Conservation (phyloP, 257 asterid species). For the Solanum gracilifrons region DNA sequence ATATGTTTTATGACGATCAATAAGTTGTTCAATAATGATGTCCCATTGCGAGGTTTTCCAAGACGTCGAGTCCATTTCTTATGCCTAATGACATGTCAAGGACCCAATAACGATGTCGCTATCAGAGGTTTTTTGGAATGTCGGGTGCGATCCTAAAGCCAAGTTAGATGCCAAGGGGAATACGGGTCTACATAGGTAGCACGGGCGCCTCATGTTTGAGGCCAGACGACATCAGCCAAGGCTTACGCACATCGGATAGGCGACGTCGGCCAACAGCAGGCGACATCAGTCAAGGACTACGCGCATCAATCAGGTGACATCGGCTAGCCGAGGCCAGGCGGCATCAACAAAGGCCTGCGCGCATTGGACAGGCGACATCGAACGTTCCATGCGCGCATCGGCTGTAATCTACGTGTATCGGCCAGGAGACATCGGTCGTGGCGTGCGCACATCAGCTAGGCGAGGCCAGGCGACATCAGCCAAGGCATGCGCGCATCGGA, state of each 20-base stretch:
- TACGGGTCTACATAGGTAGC: background rate
- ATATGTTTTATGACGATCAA: background rate
- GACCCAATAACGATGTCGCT: background rate
- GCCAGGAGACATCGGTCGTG: background rate
- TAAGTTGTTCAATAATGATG: background rate
- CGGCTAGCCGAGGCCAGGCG: background rate
- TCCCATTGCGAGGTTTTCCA: background rate
- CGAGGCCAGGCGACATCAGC: too few species aligned
- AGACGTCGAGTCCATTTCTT: background rate
- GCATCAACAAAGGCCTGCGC: too few species aligned
- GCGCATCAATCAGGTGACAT: background rate
- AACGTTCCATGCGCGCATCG: too few species aligned
- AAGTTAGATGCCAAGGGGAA: background rate
- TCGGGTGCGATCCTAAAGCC: background rate
- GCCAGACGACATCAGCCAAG: background rate
- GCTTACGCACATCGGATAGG: rapidly evolving
- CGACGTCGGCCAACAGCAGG: too few species aligned
- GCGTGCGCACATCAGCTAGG: rapidly evolving
- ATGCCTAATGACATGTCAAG: background rate
- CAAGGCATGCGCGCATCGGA: too few species aligned
- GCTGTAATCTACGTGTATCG: too few species aligned
- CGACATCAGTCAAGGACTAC: rapidly evolving
- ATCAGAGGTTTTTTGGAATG: background rate
- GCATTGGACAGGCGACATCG: too few species aligned
- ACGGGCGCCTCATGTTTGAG: background rate